phyloP scores from a whole-genome alignment of 1,139 yeast genomes.

The Suhomyces panamericanus region DNA sequence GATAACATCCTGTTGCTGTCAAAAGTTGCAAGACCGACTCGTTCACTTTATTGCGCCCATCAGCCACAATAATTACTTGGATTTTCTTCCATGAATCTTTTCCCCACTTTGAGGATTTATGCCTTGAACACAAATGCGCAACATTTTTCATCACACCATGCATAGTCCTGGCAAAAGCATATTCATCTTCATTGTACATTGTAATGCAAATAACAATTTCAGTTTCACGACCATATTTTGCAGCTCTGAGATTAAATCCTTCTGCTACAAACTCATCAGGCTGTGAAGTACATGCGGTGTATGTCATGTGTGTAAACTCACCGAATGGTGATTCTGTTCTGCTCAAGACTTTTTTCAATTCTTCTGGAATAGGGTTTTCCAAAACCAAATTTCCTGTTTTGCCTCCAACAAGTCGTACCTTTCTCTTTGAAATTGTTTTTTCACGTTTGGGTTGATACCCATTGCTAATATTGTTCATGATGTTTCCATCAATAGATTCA shows the following conservation, averaged over 20 bases:
- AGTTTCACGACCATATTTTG: conserved; percentile 82
- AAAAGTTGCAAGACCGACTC: conserved; percentile 80
- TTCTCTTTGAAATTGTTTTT: conserved; percentile 41
- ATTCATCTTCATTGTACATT: conserved; percentile 94
- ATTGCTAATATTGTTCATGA: conserved; percentile 44
- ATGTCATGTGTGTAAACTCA: conserved; percentile 91
- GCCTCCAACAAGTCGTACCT: conserved; percentile 61
- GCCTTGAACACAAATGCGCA: conserved; percentile 79
- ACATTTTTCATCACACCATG: conserved; percentile 92
- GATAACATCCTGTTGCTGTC: conserved; percentile 94
- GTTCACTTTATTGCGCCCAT: conserved; percentile 85
- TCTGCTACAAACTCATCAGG: conserved; percentile 79
- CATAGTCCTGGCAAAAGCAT: conserved; percentile 83
- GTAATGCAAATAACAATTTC: conserved; percentile 89
- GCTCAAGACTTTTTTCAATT: conserved; percentile 73
- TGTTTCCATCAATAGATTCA: conserved; percentile 46
- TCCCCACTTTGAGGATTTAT: conserved; percentile 88
- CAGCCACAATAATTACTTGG: conserved; percentile 86
- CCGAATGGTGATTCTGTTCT: conserved; percentile 75
- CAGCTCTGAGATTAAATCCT: conserved; percentile 84
- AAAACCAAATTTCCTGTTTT: conserved; percentile 76
- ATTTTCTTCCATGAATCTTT: conserved; percentile 94
- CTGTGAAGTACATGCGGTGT: conserved; percentile 88
- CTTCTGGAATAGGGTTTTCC: conserved; percentile 92
- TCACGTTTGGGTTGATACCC: conserved; percentile 42